Evolutionary conservation across 208 protist genomes (phyloP).

Genomic region (Angomonas ambiguus): DNA sequence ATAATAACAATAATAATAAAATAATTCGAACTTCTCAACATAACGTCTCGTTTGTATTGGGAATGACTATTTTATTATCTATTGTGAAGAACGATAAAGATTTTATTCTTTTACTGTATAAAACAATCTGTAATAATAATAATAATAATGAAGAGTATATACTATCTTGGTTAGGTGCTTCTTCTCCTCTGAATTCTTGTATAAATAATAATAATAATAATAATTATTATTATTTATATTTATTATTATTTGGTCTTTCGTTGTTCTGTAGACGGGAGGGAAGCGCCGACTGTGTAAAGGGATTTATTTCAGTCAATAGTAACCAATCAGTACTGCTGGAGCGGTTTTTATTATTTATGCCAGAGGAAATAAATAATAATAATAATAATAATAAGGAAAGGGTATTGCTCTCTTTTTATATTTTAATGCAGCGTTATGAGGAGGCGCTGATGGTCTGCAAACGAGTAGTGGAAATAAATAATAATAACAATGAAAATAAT

Average conservation of each 20-base stretch:
- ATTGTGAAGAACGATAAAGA: too few species aligned
- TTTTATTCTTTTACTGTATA: neutral
- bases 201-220: slow-evolving; percentile 1
- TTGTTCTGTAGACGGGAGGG: neutral
- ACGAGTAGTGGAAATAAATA: neutral
- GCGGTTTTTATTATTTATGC: neutral
- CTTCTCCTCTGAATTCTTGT: too few species aligned
- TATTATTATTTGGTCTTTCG: neutral
- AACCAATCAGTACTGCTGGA: neutral
- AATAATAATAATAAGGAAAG: neutral
- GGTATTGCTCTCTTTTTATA: neutral
- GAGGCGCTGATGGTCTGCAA: neutral
- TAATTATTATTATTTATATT: neutral
- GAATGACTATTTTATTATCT: too few species aligned
- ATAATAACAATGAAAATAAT: slow-evolving; percentile 1
- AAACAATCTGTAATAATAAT: neutral
- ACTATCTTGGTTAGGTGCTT: too few species aligned
- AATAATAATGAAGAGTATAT: slow-evolving; percentile 1
- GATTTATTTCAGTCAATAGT: neutral
- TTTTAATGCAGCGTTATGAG: neutral
- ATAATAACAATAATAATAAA: too few species aligned
- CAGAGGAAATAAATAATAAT: neutral
- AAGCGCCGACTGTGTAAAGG: neutral
- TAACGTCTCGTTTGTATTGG: too few species aligned
- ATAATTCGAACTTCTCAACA: too few species aligned